Percentiles rank a stretch among this genome's conserved stretches.
phyloP scores from a whole-genome alignment of 176 grass and related monocot genomes.

The Zoysia pacifica region DNA sequence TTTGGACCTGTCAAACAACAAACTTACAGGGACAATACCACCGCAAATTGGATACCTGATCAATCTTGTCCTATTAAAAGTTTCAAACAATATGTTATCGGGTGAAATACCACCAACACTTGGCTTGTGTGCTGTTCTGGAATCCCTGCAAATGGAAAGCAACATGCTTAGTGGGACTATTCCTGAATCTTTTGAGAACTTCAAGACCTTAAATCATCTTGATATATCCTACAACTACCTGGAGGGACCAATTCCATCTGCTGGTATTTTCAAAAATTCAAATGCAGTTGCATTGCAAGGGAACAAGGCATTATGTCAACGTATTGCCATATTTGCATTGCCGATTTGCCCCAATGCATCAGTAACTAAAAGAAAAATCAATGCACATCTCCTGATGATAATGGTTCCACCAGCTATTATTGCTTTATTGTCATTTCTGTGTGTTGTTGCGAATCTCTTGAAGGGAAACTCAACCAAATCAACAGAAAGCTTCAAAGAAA shows the following conservation, averaged over 20 bases:
- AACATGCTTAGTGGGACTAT: slow-evolving; percentile 33
- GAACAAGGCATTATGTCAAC: slow-evolving; percentile 24
- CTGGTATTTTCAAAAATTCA: slow-evolving; percentile 7
- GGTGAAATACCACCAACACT: slow-evolving; percentile 14
- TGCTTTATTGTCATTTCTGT: neutral
- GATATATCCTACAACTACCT: slow-evolving; percentile 44
- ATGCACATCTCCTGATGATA: slow-evolving; percentile 21
- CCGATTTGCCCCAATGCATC: neutral
- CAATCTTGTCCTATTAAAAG: neutral
- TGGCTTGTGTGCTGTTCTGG: neutral
- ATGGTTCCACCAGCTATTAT: neutral
- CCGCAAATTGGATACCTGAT: slow-evolving; percentile 16
- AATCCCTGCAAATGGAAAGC: slow-evolving; percentile 7
- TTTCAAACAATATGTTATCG: slow-evolving; percentile 39
- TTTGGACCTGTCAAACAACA: slow-evolving; percentile 22
- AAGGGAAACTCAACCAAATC: neutral
- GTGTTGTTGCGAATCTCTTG: neutral
- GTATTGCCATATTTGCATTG: slow-evolving; percentile 28
- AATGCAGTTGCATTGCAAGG: slow-evolving; percentile 20
- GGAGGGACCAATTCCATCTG: slow-evolving; percentile 13
- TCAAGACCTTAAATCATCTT: slow-evolving; percentile 12
- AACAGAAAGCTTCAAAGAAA: slow-evolving; percentile 11
- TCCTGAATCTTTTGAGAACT: neutral
- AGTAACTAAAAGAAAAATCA: neutral
- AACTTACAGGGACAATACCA: slow-evolving; percentile 3